These are phyloP conservation scores for Alternaria sp. DNA, from an alignment of 2,329 filamentous ascomycete species.

Conservation along the genomic window DNA sequence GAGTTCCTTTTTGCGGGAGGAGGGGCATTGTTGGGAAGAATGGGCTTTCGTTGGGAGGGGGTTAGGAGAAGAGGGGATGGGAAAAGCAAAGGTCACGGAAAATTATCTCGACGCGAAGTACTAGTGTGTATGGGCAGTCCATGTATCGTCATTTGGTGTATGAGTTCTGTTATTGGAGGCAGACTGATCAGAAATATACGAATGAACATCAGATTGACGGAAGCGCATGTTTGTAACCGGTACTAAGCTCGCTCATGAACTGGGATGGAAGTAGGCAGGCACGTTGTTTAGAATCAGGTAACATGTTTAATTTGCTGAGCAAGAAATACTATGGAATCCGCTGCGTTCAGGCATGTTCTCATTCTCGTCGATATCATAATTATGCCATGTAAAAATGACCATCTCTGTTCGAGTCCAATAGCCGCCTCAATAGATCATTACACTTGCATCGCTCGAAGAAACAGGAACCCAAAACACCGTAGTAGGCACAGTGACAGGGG, in stretches of 20 bases:
- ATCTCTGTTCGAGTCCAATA: neutral
- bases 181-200: neutral
- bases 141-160: neutral
- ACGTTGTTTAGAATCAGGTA: neutral
- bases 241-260: neutral
- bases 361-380: conserved; percentile 15
- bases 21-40: neutral
- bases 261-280: neutral
- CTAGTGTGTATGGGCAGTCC: neutral
- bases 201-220: neutral
- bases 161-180: neutral
- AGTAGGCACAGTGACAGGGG: conserved; percentile 14
- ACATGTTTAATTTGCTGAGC: conserved; percentile 7
- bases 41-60: neutral
- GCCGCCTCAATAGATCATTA: conserved; percentile 18
- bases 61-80: neutral
- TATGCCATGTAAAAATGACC: conserved; percentile 18
- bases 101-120: neutral
- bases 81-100: neutral
- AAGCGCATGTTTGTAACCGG: neutral
- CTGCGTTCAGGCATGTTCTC: conserved; percentile 16
- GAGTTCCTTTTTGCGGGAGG: neutral
- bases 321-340: conserved; percentile 9
- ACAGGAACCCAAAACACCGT: conserved; percentile 20
- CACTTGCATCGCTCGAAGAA: conserved; percentile 13